phyloP scores from a whole-genome alignment of 306 rosid species.

The Cajanus cajan region DNA sequence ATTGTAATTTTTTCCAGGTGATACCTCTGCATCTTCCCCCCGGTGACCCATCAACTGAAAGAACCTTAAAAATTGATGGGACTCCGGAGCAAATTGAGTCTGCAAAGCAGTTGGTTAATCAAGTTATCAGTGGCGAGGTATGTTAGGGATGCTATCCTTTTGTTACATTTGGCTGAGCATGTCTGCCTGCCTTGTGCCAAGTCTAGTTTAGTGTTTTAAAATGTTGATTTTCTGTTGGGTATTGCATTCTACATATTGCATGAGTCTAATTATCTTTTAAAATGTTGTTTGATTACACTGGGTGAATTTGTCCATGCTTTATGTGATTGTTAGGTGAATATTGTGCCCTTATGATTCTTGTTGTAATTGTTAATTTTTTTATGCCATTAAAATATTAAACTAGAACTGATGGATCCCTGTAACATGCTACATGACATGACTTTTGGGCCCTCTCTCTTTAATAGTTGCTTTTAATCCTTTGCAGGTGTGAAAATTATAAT shows the following conservation, averaged over 20 bases:
- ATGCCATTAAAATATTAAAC: background rate
- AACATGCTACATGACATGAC: too few species aligned
- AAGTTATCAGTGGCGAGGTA: conserved; percentile 64
- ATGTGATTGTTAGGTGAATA: background rate
- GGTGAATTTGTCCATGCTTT: background rate
- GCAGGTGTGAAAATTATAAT: too few species aligned
- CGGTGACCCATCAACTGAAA: conserved; percentile 77
- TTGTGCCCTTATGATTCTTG: background rate
- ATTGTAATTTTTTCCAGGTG: conserved; percentile 46
- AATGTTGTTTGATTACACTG: background rate
- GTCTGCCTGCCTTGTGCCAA: conserved; percentile 13
- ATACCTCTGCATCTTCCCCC: conserved; percentile 96
- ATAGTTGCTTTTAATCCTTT: too few species aligned
- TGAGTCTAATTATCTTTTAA: background rate
- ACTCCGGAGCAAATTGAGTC: conserved; percentile 76
- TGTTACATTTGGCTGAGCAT: background rate
- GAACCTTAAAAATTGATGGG: conserved; percentile 90
- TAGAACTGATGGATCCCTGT: background rate
- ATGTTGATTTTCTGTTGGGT: background rate
- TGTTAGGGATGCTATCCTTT: background rate
- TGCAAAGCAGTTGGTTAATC: conserved; percentile 79
- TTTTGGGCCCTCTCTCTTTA: too few species aligned
- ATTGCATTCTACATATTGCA: too few species aligned
- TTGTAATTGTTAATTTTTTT: background rate
- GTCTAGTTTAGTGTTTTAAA: background rate